Evolutionary conservation across 495 filamentous ascomycete genomes (phyloP).

Genomic region (Mycothermus thermophilus): DNA sequence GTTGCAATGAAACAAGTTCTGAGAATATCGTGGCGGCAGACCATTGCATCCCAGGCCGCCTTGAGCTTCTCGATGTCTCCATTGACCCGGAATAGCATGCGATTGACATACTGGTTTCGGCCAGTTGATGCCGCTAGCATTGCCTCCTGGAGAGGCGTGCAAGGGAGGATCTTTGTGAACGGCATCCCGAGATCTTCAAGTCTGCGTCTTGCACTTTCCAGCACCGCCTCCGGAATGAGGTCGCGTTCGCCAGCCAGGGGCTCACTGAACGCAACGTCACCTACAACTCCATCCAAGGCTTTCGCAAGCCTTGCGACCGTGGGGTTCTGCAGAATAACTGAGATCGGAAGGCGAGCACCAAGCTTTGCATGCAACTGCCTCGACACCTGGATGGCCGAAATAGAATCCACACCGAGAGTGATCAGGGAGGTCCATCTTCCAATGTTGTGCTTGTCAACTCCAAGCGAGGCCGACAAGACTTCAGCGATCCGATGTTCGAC

Average conservation of each 20-base stretch:
- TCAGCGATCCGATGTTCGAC: conserved; percentile 37
- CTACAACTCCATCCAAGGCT: conserved; percentile 12
- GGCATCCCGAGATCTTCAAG: conserved; percentile 24
- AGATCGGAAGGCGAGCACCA: conserved; percentile 39
- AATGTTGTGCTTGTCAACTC: conserved; percentile 40
- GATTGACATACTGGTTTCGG: conserved; percentile 28
- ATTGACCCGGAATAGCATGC: conserved; percentile 26
- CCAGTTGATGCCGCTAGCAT: conserved; percentile 50
- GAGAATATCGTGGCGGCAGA: conserved; percentile 47
- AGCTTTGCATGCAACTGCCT: conserved; percentile 32
- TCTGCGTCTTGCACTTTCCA: too few species aligned
- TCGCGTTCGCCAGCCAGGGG: too few species aligned
- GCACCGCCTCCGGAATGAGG: too few species aligned
- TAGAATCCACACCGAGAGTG: conserved; percentile 59
- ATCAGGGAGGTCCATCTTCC: conserved; percentile 32
- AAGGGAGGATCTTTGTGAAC: conserved; percentile 50
- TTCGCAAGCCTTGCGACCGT: conserved; percentile 42
- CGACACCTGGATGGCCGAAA: conserved; percentile 60
- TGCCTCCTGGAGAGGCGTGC: conserved; percentile 68
- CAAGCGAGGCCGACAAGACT: conserved; percentile 29
- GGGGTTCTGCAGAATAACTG: conserved; percentile 47
- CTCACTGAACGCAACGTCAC: too few species aligned
- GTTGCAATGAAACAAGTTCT: conserved; percentile 49
- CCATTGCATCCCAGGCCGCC: conserved; percentile 36
- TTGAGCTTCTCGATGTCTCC: conserved; percentile 14